Conservation (phyloP, 148 eudicot species). For the Silene latifolia region DNA sequence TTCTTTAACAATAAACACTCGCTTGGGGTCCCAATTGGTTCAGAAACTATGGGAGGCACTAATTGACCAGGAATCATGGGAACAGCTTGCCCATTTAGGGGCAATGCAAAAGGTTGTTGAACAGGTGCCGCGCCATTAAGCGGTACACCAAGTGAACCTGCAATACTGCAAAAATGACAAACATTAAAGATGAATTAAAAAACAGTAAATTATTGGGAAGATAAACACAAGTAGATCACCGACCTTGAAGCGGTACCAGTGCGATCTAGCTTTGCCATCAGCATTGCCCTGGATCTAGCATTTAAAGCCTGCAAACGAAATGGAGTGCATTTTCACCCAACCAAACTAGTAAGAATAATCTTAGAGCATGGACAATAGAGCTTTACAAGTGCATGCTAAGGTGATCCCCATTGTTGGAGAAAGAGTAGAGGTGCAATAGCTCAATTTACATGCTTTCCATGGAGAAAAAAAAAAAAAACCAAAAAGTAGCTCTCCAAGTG, state of each 20-base stretch:
- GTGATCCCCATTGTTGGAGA: neutral
- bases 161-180: slow-evolving; percentile 40
- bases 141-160: slow-evolving; percentile 67
- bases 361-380: neutral
- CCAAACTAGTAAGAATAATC: neutral
- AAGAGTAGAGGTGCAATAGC: neutral
- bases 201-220: neutral
- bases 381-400: neutral
- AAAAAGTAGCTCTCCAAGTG: neutral
- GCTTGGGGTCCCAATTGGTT: slow-evolving; percentile 82
- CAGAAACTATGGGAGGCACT: slow-evolving; percentile 44
- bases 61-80: slow-evolving; percentile 54
- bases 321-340: neutral
- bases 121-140: slow-evolving; percentile 57
- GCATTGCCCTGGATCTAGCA: slow-evolving; percentile 92
- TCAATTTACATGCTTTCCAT: neutral
- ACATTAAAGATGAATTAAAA: neutral
- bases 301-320: slow-evolving; percentile 61
- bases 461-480: neutral
- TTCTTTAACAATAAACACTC: slow-evolving; percentile 90
- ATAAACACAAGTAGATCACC: slow-evolving; percentile 12
- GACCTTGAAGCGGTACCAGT: slow-evolving; percentile 85
- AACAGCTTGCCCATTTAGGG: slow-evolving; percentile 46
- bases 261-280: slow-evolving; percentile 89
- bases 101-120: slow-evolving; percentile 51